Conservation (phyloP, 2,329 filamentous ascomycete species). For the Diaporthe humulicola region DNA sequence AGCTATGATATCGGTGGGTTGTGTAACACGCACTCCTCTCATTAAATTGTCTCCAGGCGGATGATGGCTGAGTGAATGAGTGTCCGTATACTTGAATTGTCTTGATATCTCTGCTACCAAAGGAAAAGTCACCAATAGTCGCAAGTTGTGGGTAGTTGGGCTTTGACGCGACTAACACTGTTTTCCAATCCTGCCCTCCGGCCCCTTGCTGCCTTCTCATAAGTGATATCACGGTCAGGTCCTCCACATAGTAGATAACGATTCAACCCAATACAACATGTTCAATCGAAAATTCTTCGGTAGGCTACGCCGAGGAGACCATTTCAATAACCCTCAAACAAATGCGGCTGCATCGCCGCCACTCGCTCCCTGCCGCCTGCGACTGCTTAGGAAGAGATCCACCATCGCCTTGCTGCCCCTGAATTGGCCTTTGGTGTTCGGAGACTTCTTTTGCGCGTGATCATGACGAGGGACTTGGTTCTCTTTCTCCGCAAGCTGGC, state of each 20-base stretch:
- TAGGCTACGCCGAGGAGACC: not conserved
- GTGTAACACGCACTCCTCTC: not conserved
- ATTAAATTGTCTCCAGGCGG: not conserved
- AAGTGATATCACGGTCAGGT: not conserved
- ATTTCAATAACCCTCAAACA: slow-evolving; percentile 6
- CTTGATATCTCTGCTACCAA: not conserved
- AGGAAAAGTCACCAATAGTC: not conserved
- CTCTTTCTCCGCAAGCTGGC: slow-evolving; percentile 31
- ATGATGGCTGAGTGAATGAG: not conserved
- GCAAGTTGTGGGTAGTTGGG: not conserved
- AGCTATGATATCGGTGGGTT: not conserved
- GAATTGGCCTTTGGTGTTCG: not conserved
- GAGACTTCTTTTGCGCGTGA: not conserved
- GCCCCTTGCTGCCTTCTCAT: not conserved
- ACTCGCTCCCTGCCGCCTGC: slow-evolving; percentile 21
- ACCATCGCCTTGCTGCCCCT: slow-evolving; percentile 38
- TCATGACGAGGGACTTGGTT: slow-evolving; percentile 16
- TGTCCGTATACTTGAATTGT: not conserved
- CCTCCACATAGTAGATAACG: slow-evolving; percentile 1
- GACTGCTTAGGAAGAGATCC: slow-evolving; percentile 37
- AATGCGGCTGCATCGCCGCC: slow-evolving; percentile 34
- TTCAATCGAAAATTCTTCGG: not conserved
- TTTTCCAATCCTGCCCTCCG: not conserved
- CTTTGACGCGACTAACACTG: not conserved
- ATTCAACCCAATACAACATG: not conserved